Conservation (phyloP, 2,329 filamentous ascomycete genomes). For the Dactylellina haptotyla region DNA sequence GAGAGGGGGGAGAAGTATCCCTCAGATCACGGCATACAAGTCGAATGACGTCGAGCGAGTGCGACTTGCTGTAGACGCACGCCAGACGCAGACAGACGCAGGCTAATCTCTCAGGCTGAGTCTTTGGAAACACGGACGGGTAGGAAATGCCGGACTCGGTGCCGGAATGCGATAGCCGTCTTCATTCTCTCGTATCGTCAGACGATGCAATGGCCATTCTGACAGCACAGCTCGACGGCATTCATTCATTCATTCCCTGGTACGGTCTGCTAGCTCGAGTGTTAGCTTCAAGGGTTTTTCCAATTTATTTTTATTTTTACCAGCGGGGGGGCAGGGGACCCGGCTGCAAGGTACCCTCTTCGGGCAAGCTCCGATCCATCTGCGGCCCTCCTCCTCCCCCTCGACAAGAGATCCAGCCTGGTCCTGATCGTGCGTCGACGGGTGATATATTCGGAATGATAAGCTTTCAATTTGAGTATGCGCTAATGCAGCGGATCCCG, state of each 20-base stretch:
- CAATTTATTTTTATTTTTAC: not conserved
- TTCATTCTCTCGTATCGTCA: not conserved
- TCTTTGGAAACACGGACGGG: not conserved
- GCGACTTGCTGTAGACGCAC: not conserved
- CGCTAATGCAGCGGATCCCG: too few relatives aligned
- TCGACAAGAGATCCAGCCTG: too few relatives aligned
- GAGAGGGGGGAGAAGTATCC: not conserved
- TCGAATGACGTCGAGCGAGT: constrained; percentile 26
- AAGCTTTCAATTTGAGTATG: too few relatives aligned
- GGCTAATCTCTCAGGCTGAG: not conserved
- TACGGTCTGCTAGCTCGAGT: not conserved
- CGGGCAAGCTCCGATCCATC: constrained; percentile 33
- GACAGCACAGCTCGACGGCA: not conserved
- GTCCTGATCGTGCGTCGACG: too few relatives aligned
- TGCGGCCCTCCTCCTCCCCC: not conserved
- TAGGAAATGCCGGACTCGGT: not conserved
- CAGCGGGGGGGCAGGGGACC: not conserved
- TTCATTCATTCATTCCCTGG: not conserved
- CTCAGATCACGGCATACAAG: not conserved
- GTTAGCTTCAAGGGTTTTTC: not conserved
- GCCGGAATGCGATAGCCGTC: constrained; percentile 1
- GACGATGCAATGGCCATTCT: not conserved
- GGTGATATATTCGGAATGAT: not conserved
- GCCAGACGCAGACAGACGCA: not conserved
- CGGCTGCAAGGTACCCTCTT: constrained; percentile 29